Evolutionary conservation across 805 yeast species (phyloP), one percentile per base, ranked within the genome.

Genomic region (Scheffersomyces spartinae): DNA sequence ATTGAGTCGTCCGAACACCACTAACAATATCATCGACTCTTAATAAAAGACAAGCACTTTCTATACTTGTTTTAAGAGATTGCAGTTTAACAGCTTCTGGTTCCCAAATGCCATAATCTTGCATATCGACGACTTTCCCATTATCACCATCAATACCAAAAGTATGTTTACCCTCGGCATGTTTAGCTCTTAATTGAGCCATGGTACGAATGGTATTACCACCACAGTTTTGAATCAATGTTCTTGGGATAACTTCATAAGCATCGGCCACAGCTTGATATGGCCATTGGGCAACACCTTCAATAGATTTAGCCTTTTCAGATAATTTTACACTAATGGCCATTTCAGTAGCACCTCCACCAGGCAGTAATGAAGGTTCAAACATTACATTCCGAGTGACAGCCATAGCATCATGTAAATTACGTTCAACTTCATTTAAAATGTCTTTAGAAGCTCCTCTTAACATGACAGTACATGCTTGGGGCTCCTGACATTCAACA

Each of bases 261-360:
- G 98, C 97, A 60, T 91, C 97, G 6, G 96, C 94, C 28, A 91
- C 97, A 3, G 97, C 96, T 57, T 83, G 91, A 56, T 91, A 91
- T 25, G 99, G 99, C 94, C 95, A 88, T 59, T 91, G 98, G 31
- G 81, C 86, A 30, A 88, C 79, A 34, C 97, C 98, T 52, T 85
- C 95, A 39, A 91, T 71, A 26, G 74, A 67, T 61, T 85, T 88
- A 25, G 97, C 95, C 58, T 73, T 78, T 49, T 86, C 95, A 10
- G 94, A 70, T 32, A 91, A 66, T 38, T 67, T 73, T 16, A 91
- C 96, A 32, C 88, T 68, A 20, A 91, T 85, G 3, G 97, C 97
- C 97, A 91, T 91, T 61, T 91, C 98, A 15, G 96, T 88, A 27
- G 99, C 98, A 43, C 99, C 98, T 33, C 98, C 99, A 43, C 99